Conservation (phyloP, 768 basidiomycete species). For the Auriscalpium vulgare region DNA sequence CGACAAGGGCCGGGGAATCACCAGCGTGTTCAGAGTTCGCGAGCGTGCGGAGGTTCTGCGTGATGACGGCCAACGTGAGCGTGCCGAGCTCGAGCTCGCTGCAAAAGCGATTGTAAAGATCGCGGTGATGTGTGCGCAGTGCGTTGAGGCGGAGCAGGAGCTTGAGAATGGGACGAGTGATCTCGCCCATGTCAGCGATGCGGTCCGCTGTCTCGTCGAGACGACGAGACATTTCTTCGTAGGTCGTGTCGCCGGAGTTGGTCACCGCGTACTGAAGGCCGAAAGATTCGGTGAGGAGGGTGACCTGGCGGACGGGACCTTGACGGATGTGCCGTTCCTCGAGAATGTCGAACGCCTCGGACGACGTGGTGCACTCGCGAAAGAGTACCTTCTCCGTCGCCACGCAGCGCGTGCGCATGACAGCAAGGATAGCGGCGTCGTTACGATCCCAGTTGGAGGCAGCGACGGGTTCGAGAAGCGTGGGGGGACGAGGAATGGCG, state of each 20-base stretch:
- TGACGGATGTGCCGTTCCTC: conserved; percentile 12
- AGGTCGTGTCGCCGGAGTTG: background rate
- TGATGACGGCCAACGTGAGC: too few relatives aligned
- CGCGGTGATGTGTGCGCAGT: background rate
- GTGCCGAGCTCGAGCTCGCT: background rate
- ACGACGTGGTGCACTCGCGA: background rate
- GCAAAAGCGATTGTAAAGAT: background rate
- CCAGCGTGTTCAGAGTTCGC: too few relatives aligned
- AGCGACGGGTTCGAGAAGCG: background rate
- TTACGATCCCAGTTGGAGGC: conserved; percentile 2
- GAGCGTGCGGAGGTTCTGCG: too few relatives aligned
- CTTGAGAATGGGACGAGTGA: too few relatives aligned
- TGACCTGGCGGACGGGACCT: conserved; percentile 15
- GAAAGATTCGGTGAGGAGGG: conserved; percentile 8
- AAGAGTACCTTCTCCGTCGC: background rate
- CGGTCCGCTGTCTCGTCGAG: conserved; percentile 5
- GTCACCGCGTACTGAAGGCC: conserved; percentile 6
- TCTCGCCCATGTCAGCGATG: background rate
- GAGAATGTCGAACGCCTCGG: conserved; percentile 9
- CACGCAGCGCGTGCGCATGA: background rate
- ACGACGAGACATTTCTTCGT: background rate
- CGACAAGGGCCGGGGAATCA: too few relatives aligned
- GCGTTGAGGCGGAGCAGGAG: background rate
- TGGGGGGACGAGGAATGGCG: too few relatives aligned
- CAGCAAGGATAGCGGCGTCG: conserved; percentile 1